Conservation (phyloP, 768 basidiomycete species). For the Macrolepiota dolichaula region DNA sequence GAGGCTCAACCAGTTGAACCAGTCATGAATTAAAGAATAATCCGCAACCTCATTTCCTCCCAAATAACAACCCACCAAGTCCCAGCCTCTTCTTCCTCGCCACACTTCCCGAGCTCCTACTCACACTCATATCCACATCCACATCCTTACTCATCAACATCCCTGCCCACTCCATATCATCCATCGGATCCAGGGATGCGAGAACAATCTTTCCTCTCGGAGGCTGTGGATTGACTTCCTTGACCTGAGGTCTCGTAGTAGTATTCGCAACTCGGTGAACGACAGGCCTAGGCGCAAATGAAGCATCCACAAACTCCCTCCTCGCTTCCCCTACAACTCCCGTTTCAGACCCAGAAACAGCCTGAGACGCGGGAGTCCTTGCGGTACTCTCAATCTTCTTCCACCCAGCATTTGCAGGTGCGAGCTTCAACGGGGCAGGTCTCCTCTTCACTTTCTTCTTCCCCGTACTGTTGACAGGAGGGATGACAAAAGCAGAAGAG, state of each 20-base stretch:
- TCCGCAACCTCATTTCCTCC: neutral
- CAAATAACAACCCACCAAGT: constrained; percentile 9
- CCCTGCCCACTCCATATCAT: constrained; percentile 9
- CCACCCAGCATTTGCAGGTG: constrained; percentile 15
- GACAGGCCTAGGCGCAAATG: constrained; percentile 25
- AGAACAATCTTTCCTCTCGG: constrained; percentile 6
- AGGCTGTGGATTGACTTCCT: neutral
- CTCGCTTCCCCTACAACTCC: constrained; percentile 10
- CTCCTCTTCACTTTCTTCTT: constrained; percentile 27
- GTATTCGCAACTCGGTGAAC: neutral
- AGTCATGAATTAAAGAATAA: neutral
- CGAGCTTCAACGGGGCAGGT: constrained; percentile 35
- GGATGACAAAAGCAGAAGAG: constrained; percentile 4
- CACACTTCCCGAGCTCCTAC: constrained; percentile 23
- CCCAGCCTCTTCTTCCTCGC: constrained; percentile 6
- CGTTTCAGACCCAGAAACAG: neutral
- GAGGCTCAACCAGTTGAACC: neutral
- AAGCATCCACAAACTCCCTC: constrained; percentile 29
- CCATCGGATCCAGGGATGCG: constrained; percentile 3
- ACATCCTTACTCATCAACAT: constrained; percentile 37
- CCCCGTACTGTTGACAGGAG: neutral
- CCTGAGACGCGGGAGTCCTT: neutral
- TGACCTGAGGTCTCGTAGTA: neutral
- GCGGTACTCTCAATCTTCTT: neutral
- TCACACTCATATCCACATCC: constrained; percentile 85